Percentiles rank a stretch among this genome's conserved stretches.
Evolutionary conservation across 2,329 filamentous ascomycete species (phyloP).

Genomic region (Allantophomopsis cytisporea): DNA sequence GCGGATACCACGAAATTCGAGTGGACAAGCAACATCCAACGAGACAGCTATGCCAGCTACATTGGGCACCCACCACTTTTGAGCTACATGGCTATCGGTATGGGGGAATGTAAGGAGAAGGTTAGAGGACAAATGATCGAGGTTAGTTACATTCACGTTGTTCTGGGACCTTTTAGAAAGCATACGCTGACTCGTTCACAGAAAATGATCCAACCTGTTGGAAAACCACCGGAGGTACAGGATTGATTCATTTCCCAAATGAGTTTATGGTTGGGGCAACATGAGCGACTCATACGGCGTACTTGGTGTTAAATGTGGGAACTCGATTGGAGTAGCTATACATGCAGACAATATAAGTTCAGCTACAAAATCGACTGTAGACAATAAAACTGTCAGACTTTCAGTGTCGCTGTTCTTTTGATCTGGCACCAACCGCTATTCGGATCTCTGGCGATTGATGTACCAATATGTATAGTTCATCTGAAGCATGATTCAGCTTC

Average conservation of each 20-base stretch:
- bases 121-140: conserved; percentile 71
- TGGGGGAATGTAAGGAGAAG: conserved; percentile 74
- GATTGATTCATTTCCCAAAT: conserved; percentile 14
- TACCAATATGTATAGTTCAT: too few species aligned
- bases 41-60: conserved; percentile 82
- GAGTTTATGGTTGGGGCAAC: too few species aligned
- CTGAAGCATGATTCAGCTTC: too few species aligned
- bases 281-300: too few species aligned
- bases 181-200: conserved; percentile 14
- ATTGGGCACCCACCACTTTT: conserved; percentile 81
- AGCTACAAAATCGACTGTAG: too few species aligned
- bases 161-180: not conserved
- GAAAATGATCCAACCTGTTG: conserved; percentile 58
- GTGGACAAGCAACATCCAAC: conserved; percentile 90
- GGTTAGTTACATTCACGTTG: conserved; percentile 22
- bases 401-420: too few species aligned
- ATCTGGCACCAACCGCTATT: too few species aligned
- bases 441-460: too few species aligned
- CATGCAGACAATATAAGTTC: too few species aligned
- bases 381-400: too few species aligned
- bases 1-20: conserved; percentile 96
- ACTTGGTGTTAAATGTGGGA: too few species aligned
- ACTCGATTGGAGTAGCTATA: too few species aligned
- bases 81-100: conserved; percentile 77
- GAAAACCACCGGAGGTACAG: conserved; percentile 48